Evolutionary conservation across 345 rosid species (phyloP).

Genomic region (Dipteronia dyeriana): DNA sequence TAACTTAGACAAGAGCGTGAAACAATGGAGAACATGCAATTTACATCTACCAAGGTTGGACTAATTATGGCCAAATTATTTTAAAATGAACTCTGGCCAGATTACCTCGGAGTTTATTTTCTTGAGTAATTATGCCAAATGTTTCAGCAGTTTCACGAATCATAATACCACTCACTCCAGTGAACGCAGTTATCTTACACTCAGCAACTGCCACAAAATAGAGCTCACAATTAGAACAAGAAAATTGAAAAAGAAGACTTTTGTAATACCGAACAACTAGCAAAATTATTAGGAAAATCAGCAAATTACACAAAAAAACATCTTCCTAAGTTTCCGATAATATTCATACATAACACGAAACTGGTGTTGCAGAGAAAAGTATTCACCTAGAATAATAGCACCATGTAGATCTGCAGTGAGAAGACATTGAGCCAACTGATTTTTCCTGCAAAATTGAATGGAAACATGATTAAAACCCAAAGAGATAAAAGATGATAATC

Average conservation of each 20-base stretch:
- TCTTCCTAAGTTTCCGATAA: background rate
- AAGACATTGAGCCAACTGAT: slow-evolving; percentile 49
- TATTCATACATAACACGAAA: background rate
- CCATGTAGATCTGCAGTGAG: slow-evolving; percentile 71
- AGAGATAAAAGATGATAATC: background rate
- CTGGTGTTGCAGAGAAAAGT: background rate
- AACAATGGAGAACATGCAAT: background rate
- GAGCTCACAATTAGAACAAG: background rate
- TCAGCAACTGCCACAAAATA: slow-evolving; percentile 63
- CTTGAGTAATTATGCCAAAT: slow-evolving; percentile 73
- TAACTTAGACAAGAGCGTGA: background rate
- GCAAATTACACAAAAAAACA: background rate
- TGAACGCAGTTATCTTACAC: slow-evolving; percentile 57
- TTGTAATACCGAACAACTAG: background rate
- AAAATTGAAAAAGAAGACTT: background rate
- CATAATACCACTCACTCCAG: slow-evolving; percentile 78
- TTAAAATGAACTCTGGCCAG: background rate
- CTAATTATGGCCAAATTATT: background rate
- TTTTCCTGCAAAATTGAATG: slow-evolving; percentile 45
- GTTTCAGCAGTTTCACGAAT: slow-evolving; percentile 91
- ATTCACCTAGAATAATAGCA: slow-evolving; percentile 58
- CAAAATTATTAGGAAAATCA: background rate
- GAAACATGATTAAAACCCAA: background rate
- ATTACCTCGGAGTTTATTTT: slow-evolving; percentile 63
- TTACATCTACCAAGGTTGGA: background rate